phyloP scores from a whole-genome alignment of 495 filamentous ascomycete species.

The Daldinia loculata region DNA sequence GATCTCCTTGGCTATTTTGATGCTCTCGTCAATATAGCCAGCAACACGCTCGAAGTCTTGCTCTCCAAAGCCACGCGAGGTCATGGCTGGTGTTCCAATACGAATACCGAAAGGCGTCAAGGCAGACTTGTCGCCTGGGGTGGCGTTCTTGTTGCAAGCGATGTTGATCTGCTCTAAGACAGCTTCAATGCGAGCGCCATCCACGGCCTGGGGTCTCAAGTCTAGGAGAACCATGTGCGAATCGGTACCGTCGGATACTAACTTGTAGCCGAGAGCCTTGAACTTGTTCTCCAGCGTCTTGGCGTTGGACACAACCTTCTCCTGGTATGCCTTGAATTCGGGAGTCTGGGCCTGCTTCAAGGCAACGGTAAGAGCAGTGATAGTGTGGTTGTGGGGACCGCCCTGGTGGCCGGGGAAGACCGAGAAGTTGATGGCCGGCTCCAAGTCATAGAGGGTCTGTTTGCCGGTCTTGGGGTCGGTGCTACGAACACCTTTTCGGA shows the following conservation, averaged over 20 bases:
- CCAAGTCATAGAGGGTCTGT: conserved; percentile 91
- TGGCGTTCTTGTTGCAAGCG: conserved; percentile 99
- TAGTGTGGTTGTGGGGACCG: conserved; percentile 99
- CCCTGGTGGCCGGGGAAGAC: conserved; percentile 99
- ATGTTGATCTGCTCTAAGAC: conserved; percentile 98
- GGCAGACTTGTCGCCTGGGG: conserved; percentile 97
- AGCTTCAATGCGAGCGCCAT: conserved; percentile 95
- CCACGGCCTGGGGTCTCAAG: conserved; percentile 78
- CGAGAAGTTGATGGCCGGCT: conserved; percentile 96
- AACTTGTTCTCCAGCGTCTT: conserved; percentile 85
- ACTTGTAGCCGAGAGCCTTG: conserved; percentile 84
- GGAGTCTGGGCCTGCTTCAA: conserved; percentile 92
- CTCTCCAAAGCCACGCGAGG: conserved; percentile 90
- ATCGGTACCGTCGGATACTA: conserved; percentile 96
- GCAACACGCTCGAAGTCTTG: conserved; percentile 93
- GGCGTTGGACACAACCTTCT: conserved; percentile 90
- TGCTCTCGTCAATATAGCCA: conserved; percentile 82
- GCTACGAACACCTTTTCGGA: conserved; percentile 92
- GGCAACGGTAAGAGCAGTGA: conserved; percentile 96
- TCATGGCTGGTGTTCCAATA: conserved; percentile 97
- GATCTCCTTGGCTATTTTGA: conserved; percentile 83
- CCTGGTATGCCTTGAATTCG: conserved; percentile 96
- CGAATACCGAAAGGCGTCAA: conserved; percentile 94
- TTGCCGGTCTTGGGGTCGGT: conserved; percentile 90
- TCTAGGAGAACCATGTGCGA: conserved; percentile 98